These are phyloP conservation scores for Parathielavia appendiculata DNA, from an alignment of 495 filamentous ascomycete species.

Conservation along the genomic window DNA sequence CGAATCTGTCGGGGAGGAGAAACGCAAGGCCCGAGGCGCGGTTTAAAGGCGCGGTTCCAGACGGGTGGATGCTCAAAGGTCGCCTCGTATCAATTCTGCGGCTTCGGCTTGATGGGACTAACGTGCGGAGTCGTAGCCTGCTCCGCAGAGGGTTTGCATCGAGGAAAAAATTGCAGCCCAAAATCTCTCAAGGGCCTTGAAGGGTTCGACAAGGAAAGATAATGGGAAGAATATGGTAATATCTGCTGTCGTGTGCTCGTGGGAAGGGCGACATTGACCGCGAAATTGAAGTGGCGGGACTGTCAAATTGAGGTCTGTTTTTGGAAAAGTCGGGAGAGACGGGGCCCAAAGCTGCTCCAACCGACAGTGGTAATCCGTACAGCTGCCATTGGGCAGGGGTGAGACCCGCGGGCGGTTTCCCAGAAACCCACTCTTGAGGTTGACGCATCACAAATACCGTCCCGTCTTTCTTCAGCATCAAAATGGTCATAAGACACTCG, in stretches of 20 bases:
- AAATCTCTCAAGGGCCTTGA: slow-evolving; percentile 1
- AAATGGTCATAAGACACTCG: too few species aligned
- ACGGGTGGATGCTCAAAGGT: slow-evolving; percentile 7
- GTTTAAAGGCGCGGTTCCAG: slow-evolving; percentile 18
- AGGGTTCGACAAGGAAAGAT: slow-evolving; percentile 14
- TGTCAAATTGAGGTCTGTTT: slow-evolving; percentile 21
- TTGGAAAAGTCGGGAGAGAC: slow-evolving; percentile 28
- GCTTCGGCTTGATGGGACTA: slow-evolving; percentile 16
- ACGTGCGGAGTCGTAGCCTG: slow-evolving; percentile 7
- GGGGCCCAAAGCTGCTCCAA: slow-evolving; percentile 1
- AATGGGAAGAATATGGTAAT: slow-evolving; percentile 30
- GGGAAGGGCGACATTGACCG: slow-evolving; percentile 17
- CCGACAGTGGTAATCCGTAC: not conserved
- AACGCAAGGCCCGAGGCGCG: not conserved
- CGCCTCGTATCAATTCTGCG: slow-evolving; percentile 18
- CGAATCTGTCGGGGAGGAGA: not conserved
- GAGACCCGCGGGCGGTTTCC: slow-evolving; percentile 1
- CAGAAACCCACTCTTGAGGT: not conserved
- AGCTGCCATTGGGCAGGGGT: slow-evolving; percentile 1
- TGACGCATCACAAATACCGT: too few species aligned
- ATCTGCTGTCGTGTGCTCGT: slow-evolving; percentile 19
- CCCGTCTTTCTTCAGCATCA: too few species aligned
- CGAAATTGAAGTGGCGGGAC: slow-evolving; percentile 30
- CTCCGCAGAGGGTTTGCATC: slow-evolving; percentile 8
- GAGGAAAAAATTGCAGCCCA: slow-evolving; percentile 2